A percentile compares a stretch with the other conserved stretches of the same genome.
Evolutionary conservation across 768 basidiomycete genomes (phyloP).

Genomic region (Agrocybe praecox): DNA sequence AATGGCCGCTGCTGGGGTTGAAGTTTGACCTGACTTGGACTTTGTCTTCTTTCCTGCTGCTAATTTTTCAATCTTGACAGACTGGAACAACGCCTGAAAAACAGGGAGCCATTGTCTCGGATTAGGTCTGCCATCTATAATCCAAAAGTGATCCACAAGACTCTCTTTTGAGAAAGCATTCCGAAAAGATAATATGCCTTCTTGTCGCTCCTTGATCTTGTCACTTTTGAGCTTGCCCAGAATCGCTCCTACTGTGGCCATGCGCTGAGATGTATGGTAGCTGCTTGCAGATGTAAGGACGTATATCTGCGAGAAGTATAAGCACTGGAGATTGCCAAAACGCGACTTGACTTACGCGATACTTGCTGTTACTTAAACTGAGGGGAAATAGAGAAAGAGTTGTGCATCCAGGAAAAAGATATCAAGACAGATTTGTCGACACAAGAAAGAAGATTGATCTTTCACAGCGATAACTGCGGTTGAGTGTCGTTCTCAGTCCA

Average conservation of each 20-base stretch:
- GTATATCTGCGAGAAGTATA: background rate
- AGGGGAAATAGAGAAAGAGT: background rate
- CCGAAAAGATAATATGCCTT: slow-evolving; percentile 57
- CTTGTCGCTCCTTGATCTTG: slow-evolving; percentile 71
- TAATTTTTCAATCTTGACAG: slow-evolving; percentile 64
- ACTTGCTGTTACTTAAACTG: background rate
- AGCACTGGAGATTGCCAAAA: too few relatives aligned
- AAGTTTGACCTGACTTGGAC: slow-evolving; percentile 35
- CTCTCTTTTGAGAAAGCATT: slow-evolving; percentile 51
- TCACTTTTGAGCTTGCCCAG: slow-evolving; percentile 57
- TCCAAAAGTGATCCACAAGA: slow-evolving; percentile 45
- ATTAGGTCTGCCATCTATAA: slow-evolving; percentile 30
- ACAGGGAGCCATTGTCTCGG: slow-evolving; percentile 60
- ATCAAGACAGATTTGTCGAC: background rate
- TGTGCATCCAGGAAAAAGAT: background rate
- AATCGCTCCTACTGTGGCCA: slow-evolving; percentile 31
- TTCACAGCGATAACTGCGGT: background rate
- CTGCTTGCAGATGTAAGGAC: too few relatives aligned
- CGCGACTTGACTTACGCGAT: too few relatives aligned
- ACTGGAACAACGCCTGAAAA: slow-evolving; percentile 72
- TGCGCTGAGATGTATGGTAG: background rate
- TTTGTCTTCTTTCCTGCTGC: slow-evolving; percentile 45
- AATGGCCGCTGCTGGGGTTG: slow-evolving; percentile 39
- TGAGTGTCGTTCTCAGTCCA: background rate
- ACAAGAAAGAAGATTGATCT: background rate